These are phyloP conservation scores for Taphrina flavorubra DNA, from an alignment of 1,139 yeast genomes.

Conservation along the genomic window DNA sequence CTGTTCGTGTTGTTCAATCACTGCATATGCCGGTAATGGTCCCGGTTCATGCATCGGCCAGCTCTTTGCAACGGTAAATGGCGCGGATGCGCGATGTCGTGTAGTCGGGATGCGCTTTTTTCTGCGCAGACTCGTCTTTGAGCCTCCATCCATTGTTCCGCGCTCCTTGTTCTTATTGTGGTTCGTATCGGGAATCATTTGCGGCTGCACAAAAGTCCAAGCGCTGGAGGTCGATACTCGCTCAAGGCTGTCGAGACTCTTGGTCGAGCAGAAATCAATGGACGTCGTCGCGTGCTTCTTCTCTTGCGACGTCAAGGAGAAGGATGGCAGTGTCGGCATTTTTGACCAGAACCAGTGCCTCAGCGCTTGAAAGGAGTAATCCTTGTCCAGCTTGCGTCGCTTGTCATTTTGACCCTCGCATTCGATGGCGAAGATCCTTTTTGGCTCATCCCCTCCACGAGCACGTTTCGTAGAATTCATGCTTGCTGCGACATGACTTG, in stretches of 20 bases:
- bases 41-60: neutral
- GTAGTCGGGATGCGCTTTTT: neutral
- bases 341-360: conserved; percentile 7
- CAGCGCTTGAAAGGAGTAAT: conserved; percentile 15
- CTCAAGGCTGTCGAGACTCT: neutral
- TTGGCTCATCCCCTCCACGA: neutral
- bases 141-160: neutral
- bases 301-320: neutral
- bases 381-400: conserved; percentile 7
- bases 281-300: neutral
- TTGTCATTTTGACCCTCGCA: conserved; percentile 6
- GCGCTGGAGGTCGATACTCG: neutral
- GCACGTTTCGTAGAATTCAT: conserved; percentile 12
- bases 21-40: neutral
- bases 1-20: conserved; percentile 3
- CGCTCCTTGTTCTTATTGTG: neutral
- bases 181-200: neutral
- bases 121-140: neutral
- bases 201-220: conserved; percentile 1
- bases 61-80: neutral
- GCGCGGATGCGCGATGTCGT: neutral
- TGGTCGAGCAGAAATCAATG: conserved; percentile 6
- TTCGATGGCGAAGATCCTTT: neutral
- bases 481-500: neutral
- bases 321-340: neutral